Evolutionary conservation across 345 rosid genomes (phyloP).

Genomic region (Carallia brachiata): DNA sequence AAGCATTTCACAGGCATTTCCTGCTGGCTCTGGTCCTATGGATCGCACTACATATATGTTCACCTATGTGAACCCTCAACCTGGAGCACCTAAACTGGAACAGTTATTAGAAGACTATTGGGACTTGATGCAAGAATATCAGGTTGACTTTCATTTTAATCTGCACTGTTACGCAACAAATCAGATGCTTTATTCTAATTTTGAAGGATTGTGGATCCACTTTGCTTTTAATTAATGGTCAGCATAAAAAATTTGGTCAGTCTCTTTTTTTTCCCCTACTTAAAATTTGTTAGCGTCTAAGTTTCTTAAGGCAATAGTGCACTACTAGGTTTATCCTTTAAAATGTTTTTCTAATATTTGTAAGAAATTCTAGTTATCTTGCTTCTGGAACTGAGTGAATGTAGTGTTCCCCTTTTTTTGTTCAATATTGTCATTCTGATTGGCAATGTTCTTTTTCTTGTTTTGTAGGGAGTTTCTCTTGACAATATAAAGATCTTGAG

Average conservation of each 20-base stretch:
- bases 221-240: not conserved
- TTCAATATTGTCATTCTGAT: not conserved
- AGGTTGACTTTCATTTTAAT: constrained; percentile 42
- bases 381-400: no score
- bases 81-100: constrained; percentile 71
- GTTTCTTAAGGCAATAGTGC: no score
- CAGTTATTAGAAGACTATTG: constrained; percentile 84
- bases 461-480: constrained; percentile 64
- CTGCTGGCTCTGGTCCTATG: constrained; percentile 83
- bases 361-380: no score
- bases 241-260: not conserved
- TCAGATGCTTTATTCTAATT: constrained; percentile 5
- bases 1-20: constrained; percentile 69
- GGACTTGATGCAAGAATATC: constrained; percentile 88
- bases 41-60: constrained; percentile 99
- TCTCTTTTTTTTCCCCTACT: not conserved
- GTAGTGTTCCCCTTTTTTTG: not conserved
- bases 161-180: constrained; percentile 1
- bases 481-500: constrained; percentile 68
- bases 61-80: constrained; percentile 82
- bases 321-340: no score
- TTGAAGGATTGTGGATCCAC: constrained; percentile 5
- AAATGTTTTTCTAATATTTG: no score
- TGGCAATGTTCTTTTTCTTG: constrained; percentile 7
- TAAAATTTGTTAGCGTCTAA: no score